These are phyloP conservation scores for Mimosa pudica DNA, from an alignment of 306 rosid genomes.

Conservation along the genomic window DNA sequence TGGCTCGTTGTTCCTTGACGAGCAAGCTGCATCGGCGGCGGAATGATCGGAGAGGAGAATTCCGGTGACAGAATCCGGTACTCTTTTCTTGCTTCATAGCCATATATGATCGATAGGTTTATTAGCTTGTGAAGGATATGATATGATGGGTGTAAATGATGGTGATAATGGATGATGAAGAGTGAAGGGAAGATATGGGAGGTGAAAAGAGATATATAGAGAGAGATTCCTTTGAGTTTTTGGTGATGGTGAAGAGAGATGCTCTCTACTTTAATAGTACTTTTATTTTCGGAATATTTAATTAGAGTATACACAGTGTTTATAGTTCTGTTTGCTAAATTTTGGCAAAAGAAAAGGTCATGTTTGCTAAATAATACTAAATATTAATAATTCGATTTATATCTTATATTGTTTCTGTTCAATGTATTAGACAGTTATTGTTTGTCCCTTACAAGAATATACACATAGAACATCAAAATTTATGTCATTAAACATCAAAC, in stretches of 20 bases:
- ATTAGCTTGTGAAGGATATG: not conserved
- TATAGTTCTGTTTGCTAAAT: too few species aligned
- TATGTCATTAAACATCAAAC: too few species aligned
- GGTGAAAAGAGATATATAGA: not conserved
- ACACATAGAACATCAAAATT: too few species aligned
- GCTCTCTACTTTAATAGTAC: not conserved
- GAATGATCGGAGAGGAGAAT: constrained; percentile 48
- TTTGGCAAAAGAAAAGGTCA: too few species aligned
- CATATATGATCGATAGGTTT: not conserved
- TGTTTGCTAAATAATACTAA: too few species aligned
- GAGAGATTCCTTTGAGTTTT: constrained; percentile 5
- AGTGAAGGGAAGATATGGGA: not conserved
- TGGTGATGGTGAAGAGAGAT: not conserved
- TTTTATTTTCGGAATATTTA: not conserved
- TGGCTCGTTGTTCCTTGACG: constrained; percentile 69
- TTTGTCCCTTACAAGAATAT: not conserved
- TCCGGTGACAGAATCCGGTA: constrained; percentile 17
- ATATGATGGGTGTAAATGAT: too few species aligned
- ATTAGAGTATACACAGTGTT: too few species aligned
- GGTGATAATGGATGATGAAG: not conserved
- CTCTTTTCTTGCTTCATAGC: constrained; percentile 23
- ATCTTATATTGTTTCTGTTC: not conserved
- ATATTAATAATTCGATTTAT: not conserved
- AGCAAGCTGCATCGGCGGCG: constrained; percentile 56
- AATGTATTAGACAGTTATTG: not conserved